A percentile compares a stretch with the other conserved stretches of the same genome.
phyloP scores from a whole-genome alignment of 257 asterid genomes.

The Avicennia marina region DNA sequence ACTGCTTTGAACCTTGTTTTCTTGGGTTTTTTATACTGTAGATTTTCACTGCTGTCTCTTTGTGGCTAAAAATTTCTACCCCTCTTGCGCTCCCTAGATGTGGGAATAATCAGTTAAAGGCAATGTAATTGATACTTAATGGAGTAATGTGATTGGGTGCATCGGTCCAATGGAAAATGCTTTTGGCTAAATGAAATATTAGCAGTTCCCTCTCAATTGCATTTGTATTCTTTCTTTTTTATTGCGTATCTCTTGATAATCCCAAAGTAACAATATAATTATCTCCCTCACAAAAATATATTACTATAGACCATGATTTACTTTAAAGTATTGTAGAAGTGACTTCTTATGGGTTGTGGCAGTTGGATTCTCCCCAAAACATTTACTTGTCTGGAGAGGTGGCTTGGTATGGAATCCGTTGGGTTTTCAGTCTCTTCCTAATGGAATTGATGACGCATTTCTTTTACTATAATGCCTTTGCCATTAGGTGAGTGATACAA shows the following conservation, averaged over 20 bases:
- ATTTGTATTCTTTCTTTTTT: background rate
- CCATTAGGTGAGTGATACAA: slow-evolving; percentile 60
- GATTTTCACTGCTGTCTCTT: too few relatives aligned
- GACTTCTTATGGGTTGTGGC: slow-evolving; percentile 29
- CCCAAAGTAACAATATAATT: background rate
- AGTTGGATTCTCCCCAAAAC: slow-evolving; percentile 80
- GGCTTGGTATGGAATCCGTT: slow-evolving; percentile 77
- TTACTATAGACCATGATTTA: background rate
- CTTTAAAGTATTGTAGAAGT: background rate
- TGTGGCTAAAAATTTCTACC: too few relatives aligned
- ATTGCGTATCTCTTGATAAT: background rate
- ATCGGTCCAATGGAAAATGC: slow-evolving; percentile 5
- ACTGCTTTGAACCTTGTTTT: too few relatives aligned
- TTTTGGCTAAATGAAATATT: slow-evolving; percentile 2
- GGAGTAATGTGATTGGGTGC: too few relatives aligned
- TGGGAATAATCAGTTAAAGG: too few relatives aligned
- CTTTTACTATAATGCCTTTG: slow-evolving; percentile 87
- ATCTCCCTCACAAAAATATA: background rate
- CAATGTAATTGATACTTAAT: too few relatives aligned
- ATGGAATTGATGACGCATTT: slow-evolving; percentile 90
- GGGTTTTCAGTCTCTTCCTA: slow-evolving; percentile 62
- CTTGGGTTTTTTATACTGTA: too few relatives aligned
- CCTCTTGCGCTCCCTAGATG: too few relatives aligned
- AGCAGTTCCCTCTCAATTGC: background rate
- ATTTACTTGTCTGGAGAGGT: slow-evolving; percentile 54